Base-by-base conservation (phyloP, 2,329 filamentous ascomycete genomes). In the Trichoderma semiorbis region DNA sequence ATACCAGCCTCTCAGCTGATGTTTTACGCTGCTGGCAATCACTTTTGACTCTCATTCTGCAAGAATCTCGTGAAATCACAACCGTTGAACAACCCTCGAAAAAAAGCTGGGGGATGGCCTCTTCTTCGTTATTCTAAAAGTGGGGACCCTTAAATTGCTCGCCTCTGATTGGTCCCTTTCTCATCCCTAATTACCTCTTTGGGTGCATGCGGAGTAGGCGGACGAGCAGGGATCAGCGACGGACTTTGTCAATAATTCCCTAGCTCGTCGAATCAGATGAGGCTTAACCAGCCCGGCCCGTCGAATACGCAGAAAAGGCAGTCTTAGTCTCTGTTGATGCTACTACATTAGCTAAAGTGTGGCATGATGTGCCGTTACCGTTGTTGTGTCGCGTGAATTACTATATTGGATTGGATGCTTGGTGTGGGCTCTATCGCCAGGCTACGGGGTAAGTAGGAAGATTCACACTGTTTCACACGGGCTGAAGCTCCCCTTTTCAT, bases 31-130 rank as follows among this genome's bases (percentile, higher is more conserved):
- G 62, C 47, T 21, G n/a, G 2, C 47, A 24, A 65, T 8, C 62
- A 50, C 30, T 43, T 32, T 7, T 28, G 1, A 16, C 7, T 21
- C 30, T 66, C 2, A 14, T 1, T 14, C 16, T 8, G 6, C 28
- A 30, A 63, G 60, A 16, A 1, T 26, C 63, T 66, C 43, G 63
- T 50, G 53, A 66, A 32, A 30, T n/a, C n/a, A 60, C 1, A 7
- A 21, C 28, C 50, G 21, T 39, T 32, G 5, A 24, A 28, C 34
- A 21, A 26, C 21, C 10, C 10, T 67, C 30, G 21, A 69, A 69
- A 69, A 67, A 69, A 69, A 67, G 26, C 55, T 69, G 66, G 66
- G 66, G 66, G 34, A 69, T 69, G 66, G 55, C 53, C 66, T 60
- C 53, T 61, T 61, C 55, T 69, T 69, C 66, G 66, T 69, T 34